These are phyloP conservation scores for Hondaea fermentalgiana DNA, from an alignment of 108 stramenopile species.

Conservation along the genomic window DNA sequence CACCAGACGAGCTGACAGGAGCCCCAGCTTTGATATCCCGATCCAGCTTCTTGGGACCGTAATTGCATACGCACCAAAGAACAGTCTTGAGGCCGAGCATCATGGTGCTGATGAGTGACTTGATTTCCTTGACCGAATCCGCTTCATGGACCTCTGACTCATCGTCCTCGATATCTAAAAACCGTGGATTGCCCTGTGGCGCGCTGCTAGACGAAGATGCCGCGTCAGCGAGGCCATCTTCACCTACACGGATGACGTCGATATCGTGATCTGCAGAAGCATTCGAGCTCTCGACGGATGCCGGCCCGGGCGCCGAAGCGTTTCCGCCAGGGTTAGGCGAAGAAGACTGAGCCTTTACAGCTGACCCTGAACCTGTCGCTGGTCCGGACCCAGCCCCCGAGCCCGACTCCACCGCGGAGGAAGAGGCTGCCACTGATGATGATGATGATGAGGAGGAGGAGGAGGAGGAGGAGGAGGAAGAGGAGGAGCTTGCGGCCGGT, in stretches of 20 bases:
- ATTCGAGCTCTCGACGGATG: neutral
- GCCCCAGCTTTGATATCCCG: slow-evolving; percentile 29
- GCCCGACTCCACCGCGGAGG: no score
- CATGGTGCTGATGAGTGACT: slow-evolving; percentile 71
- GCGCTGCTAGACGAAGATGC: neutral
- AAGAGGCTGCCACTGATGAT: no score
- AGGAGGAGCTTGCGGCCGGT: neutral
- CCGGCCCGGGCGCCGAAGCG: no score
- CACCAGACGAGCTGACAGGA: slow-evolving; percentile 41
- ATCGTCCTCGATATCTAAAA: neutral
- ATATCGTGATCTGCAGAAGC: neutral
- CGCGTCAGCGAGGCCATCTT: neutral
- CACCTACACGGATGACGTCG: neutral
- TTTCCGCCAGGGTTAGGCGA: no score
- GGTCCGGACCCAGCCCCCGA: no score
- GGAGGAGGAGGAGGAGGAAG: neutral
- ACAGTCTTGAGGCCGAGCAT: slow-evolving; percentile 81
- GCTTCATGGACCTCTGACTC: neutral
- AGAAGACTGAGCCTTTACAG: no score
- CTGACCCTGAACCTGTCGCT: no score
- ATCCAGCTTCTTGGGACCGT: slow-evolving; percentile 22
- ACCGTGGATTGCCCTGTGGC: neutral
- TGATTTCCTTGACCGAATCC: slow-evolving; percentile 38
- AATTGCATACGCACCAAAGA: slow-evolving; percentile 81
- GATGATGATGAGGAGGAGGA: no score